Evolutionary conservation across 768 basidiomycete species (phyloP).

Genomic region (Tricholoma saponaceum): DNA sequence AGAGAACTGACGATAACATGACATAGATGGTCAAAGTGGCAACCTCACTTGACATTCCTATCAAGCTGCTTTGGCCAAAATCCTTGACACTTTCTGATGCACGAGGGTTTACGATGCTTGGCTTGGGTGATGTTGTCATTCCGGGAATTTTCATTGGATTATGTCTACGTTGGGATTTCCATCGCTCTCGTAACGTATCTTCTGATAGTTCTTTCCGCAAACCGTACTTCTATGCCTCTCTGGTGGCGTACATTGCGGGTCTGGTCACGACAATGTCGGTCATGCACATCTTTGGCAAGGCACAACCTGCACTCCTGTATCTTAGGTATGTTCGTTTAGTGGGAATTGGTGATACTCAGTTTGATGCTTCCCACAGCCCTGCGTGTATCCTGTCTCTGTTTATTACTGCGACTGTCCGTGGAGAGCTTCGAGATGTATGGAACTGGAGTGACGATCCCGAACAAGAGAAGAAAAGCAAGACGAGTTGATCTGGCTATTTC

Average conservation of each 20-base stretch:
- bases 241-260: conserved; percentile 72
- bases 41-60: conserved; percentile 83
- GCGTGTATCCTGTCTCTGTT: conserved; percentile 73
- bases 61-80: conserved; percentile 89
- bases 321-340: conserved; percentile 53
- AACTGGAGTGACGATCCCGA: conserved; percentile 59
- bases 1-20: not conserved
- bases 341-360: not conserved
- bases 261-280: conserved; percentile 75
- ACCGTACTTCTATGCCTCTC: conserved; percentile 70
- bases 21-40: conserved; percentile 91
- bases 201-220: conserved; percentile 42
- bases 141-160: conserved; percentile 73
- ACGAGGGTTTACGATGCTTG: conserved; percentile 82
- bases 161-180: conserved; percentile 80
- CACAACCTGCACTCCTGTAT: conserved; percentile 92
- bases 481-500: not conserved
- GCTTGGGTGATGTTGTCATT: conserved; percentile 82
- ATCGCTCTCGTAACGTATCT: conserved; percentile 33
- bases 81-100: conserved; percentile 44
- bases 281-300: conserved; percentile 73
- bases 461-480: conserved; percentile 10
- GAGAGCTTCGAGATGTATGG: conserved; percentile 73
- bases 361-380: conserved; percentile 41
- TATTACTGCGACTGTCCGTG: conserved; percentile 50